Base-by-base conservation (phyloP, 1,139 yeast species). In the Taphrina pruni region DNA sequence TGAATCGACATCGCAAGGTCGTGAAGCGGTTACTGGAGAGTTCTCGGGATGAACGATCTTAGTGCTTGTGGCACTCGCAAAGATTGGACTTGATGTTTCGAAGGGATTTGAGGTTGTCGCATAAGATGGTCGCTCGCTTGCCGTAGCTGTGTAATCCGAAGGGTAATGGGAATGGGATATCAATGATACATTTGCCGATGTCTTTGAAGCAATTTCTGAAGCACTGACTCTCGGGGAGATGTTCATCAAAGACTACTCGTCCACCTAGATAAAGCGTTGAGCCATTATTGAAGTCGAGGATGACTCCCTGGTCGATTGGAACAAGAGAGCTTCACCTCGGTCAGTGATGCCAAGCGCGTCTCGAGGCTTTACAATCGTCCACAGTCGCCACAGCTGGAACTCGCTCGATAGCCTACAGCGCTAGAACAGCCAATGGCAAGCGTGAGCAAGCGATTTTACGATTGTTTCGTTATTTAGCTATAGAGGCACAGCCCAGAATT, bases 191-290 rank as follows among this genome's bases (percentile, higher is more conserved):
- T n/a, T 50, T 20, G 36, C n/a, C 54, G 32, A 20, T 17, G 54
- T 21, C 20, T 50, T 1, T n/a, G 7, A 14, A 35, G 54, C 12
- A 11, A 21, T 9, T 21, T 21, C 54, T 50, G 54, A 11, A 50
- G 54, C 54, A 50, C 54, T 50, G 12, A 26, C 11, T 11, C 36
- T 50, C 32, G 54, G 54, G 12, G 54, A 50, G 36, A 50, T 21
- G 54, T 50, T 50, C 54, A 50, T 50, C 36, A 26, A 50, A 11
- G 36, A 26, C 32, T 50, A 11, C 21, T 50, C 54, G 36, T 9
- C 54, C n/a, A n/a, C 54, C 9, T n/a, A 50, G 11, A 21, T 21
- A 36, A 26, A 14, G 9, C 21, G 54, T n/a, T 50, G 54, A 6
- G 54, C 36, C 54, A 26, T 50, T 35, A n/a, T 21, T 26, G 36